A percentile compares a stretch with the other conserved stretches of the same genome.
Conservation (phyloP, 1,139 yeast genomes). For the Lodderomyces orthopsilosis region DNA sequence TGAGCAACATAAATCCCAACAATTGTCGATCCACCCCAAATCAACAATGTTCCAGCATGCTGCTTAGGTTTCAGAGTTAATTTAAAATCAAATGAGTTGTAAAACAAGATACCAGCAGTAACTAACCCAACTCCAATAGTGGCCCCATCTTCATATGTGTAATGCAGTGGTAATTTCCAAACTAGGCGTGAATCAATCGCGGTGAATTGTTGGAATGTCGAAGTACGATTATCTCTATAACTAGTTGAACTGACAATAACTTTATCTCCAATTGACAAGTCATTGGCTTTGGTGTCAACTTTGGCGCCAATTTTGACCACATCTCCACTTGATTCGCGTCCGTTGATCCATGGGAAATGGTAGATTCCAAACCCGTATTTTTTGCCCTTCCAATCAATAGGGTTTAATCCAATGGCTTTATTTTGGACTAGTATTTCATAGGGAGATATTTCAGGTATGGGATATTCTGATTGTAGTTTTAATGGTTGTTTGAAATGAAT, state of each 20-base stretch:
- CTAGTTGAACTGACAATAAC: conserved; percentile 45
- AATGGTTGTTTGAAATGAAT: conserved; percentile 19
- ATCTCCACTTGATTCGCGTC: conserved; percentile 45
- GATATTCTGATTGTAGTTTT: conserved; percentile 13
- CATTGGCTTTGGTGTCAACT: conserved; percentile 16
- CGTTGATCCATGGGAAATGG: conserved; percentile 50
- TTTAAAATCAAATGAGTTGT: conserved; percentile 29
- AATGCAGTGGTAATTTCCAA: conserved; percentile 34
- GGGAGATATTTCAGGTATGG: conserved; percentile 19
- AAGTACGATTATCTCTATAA: conserved; percentile 44
- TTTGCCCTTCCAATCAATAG: conserved; percentile 52
- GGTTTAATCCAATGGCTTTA: conserved; percentile 43
- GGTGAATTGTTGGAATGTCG: conserved; percentile 47
- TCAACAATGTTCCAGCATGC: conserved; percentile 20
- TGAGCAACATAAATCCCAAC: conserved; percentile 44
- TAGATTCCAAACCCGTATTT: conserved; percentile 47
- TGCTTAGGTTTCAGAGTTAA: conserved; percentile 6
- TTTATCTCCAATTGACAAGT: conserved; percentile 28
- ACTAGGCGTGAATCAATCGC: conserved; percentile 42
- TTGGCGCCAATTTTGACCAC: conserved; percentile 31
- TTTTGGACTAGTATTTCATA: conserved; percentile 40
- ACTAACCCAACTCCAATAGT: conserved; percentile 49
- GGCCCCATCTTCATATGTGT: conserved; percentile 38
- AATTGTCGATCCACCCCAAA: conserved; percentile 52
- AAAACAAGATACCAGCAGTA: conserved; percentile 39